Evolutionary conservation across 495 filamentous ascomycete genomes (phyloP).

Genomic region (Lindgomyces ingoldianus): DNA sequence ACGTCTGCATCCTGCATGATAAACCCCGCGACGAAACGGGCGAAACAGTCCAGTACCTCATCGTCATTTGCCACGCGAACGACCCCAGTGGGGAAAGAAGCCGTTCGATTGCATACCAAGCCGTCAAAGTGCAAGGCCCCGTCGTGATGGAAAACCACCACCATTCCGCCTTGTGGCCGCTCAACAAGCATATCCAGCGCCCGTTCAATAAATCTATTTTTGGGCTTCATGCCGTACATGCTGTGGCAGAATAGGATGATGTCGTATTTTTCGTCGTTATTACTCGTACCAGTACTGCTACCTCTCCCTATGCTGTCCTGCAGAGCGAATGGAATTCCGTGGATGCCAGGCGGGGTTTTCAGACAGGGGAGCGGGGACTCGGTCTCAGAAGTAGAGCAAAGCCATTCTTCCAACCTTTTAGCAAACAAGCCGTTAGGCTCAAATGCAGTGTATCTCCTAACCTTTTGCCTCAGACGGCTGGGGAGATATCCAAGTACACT

Average conservation of each 20-base stretch:
- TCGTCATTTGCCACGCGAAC: conserved; percentile 53
- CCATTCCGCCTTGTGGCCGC: conserved; percentile 50
- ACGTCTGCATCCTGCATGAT: conserved; percentile 44
- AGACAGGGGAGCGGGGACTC: conserved; percentile 55
- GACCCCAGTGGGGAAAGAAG: conserved; percentile 54
- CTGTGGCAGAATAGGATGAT: conserved; percentile 65
- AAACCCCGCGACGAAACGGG: conserved; percentile 57
- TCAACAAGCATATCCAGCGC: conserved; percentile 56
- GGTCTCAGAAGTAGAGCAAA: conserved; percentile 44
- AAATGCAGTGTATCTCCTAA: conserved; percentile 57
- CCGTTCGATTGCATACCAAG: conserved; percentile 55
- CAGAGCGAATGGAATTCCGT: conserved; percentile 50
- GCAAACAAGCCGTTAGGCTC: conserved; percentile 60
- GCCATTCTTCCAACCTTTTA: conserved; percentile 52
- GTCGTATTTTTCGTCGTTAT: conserved; percentile 53
- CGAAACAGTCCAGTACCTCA: conserved; percentile 55
- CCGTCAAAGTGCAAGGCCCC: conserved; percentile 50
- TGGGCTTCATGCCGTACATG: conserved; percentile 63
- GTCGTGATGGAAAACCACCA: conserved; percentile 60
- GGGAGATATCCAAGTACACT: conserved; percentile 59
- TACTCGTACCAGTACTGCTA: conserved; percentile 37
- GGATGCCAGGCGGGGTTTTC: conserved; percentile 49
- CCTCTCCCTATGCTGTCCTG: conserved; percentile 39
- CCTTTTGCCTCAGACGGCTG: conserved; percentile 46
- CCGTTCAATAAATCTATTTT: conserved; percentile 51